Evolutionary conservation across 2,329 filamentous ascomycete species (phyloP).

Genomic region (Zymoseptoria crescenta): DNA sequence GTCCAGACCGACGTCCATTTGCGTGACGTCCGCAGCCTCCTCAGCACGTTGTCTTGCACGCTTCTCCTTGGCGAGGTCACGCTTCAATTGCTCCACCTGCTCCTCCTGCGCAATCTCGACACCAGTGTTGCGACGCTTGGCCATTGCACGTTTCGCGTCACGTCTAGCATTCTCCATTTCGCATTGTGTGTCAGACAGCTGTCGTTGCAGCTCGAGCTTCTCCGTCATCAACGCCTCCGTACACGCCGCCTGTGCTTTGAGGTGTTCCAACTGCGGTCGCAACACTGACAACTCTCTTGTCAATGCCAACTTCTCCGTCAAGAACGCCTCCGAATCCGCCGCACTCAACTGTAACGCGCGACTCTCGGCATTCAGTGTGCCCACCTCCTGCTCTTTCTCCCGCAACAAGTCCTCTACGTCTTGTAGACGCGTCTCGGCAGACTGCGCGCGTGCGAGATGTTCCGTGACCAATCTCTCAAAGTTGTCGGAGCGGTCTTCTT

Average conservation of each 20-base stretch:
- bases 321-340: conserved; percentile 61
- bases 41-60: conserved; percentile 38
- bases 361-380: conserved; percentile 61
- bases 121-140: conserved; percentile 44
- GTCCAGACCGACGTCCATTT: conserved; percentile 26
- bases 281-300: conserved; percentile 51
- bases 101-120: conserved; percentile 38
- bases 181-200: conserved; percentile 67
- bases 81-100: conserved; percentile 39
- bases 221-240: conserved; percentile 67
- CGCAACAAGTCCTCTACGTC: conserved; percentile 45
- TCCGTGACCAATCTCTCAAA: conserved; percentile 46
- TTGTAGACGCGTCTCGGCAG: conserved; percentile 39
- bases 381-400: conserved; percentile 46
- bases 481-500: conserved; percentile 52
- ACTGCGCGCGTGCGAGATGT: conserved; percentile 39
- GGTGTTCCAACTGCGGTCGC: conserved; percentile 55
- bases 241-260: conserved; percentile 49
- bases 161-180: conserved; percentile 77
- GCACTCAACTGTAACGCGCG: conserved; percentile 58
- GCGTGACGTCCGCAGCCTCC: conserved; percentile 27
- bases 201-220: conserved; percentile 71
- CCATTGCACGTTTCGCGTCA: conserved; percentile 51
- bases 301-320: conserved; percentile 58
- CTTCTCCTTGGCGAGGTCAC: conserved; percentile 40